These are phyloP conservation scores for Picea glauca DNA, from an alignment of 75 land plant genomes.

Conservation along the genomic window DNA sequence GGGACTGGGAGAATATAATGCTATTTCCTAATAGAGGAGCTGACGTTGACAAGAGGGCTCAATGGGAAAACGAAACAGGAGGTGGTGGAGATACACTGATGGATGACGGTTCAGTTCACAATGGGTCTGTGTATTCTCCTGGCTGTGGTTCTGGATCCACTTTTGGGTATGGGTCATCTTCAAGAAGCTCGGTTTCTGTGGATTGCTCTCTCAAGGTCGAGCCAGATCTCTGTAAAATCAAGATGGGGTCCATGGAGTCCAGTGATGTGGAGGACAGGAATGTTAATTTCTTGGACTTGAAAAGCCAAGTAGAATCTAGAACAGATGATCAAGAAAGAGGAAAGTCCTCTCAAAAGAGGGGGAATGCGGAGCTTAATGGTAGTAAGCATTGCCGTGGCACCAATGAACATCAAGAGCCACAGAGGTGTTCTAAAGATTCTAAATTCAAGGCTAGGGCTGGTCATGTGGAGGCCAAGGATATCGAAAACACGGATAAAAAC, in stretches of 20 bases:
- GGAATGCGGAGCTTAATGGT: not conserved
- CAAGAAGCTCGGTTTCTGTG: slow-evolving; percentile 10
- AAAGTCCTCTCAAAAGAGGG: not conserved
- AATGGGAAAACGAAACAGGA: not conserved
- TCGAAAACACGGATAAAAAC: not conserved
- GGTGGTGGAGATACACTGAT: not conserved
- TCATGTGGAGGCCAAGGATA: not conserved
- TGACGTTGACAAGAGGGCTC: slow-evolving; percentile 7
- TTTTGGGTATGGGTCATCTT: slow-evolving; percentile 8
- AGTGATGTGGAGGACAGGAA: not conserved
- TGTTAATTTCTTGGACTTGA: slow-evolving; percentile 5
- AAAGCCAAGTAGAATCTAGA: not conserved
- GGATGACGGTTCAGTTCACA: not conserved
- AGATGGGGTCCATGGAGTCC: not conserved
- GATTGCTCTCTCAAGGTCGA: not conserved
- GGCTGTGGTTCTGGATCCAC: slow-evolving; percentile 5
- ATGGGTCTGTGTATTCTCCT: slow-evolving; percentile 1
- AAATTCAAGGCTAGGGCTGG: not conserved
- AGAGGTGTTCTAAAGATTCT: not conserved
- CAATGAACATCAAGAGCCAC: not conserved
- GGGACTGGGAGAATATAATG: slow-evolving; percentile 12
- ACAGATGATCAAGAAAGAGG: not conserved
- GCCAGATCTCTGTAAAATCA: slow-evolving; percentile 4
- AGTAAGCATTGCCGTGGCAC: not conserved
- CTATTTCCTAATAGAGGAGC: slow-evolving; percentile 1